Evolutionary conservation across 202 grass and related monocot species (phyloP), one percentile per base, ranked within the genome.

Genomic region (Schoenoplectus triqueter): DNA sequence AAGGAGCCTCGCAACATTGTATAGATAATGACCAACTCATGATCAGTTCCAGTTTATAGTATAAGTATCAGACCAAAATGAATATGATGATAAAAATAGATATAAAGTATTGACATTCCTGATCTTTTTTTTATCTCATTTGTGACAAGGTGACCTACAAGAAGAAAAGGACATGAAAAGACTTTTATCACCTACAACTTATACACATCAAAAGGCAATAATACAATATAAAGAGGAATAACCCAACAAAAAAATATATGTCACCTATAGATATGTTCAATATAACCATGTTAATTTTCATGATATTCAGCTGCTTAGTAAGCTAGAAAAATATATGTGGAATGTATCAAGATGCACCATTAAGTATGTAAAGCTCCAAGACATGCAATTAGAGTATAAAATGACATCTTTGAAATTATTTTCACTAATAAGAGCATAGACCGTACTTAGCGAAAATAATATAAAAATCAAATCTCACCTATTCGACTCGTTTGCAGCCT

Each of bases 1-100:
- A 70, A 70, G 69, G 45, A 73, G 18, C 52, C 74, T 41, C 74
- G 17, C 14, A 57, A 11, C 21, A 78, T 73, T 48, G 9, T 81
- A 49, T n/a, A 63, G 13, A 31, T 80, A 45, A 80, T 13, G 13
- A 65, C 7, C 9, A 64, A 18, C 15, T 64, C 14, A 82, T 67
- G 14, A 47, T 10, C 21, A n/a, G 6, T 11, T 68, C 47, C 8
- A 51, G 10, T 50, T 31, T 31, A 41, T 19, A 51, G 11, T 62
- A 50, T 21, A 82, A 19, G 55, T 22, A 80, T 6, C 41, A 63
- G 3, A 80, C 41, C 5, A 80, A 59, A 61, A 80, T 61, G 41
- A 80, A 61, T 62, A 46, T 10, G n/a, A 46, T 13, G 31, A 78
- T 15, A 61, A 42, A 63, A 82, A 14, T 9, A 67, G 31, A 31